Evolutionary conservation across 2,329 filamentous ascomycete species (phyloP), one percentile per base, ranked within the genome.

Genomic region (Xenoacremonium recifei): DNA sequence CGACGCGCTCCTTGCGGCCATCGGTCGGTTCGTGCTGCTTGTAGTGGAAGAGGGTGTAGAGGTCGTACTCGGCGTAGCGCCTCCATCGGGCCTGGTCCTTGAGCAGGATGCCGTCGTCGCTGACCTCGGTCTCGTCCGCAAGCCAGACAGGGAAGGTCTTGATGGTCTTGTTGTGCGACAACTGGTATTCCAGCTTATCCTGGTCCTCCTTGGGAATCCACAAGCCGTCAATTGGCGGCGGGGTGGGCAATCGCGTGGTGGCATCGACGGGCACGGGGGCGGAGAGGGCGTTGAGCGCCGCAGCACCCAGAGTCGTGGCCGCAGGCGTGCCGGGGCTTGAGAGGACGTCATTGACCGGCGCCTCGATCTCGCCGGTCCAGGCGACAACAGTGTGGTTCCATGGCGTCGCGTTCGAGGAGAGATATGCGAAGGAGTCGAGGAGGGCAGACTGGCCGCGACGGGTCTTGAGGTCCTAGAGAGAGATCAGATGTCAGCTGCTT

Each of bases 11-110:
- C 15, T 82, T 82, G 53, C 87, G 82, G 25, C 90, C 90, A 63
- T 96, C 88, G 11, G 84, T 88, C 2, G 92, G 89, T 63, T 91
- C 89, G 60, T 95, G 88, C 60, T 93, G 89, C 69, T 95, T 95
- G 75, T 97, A 97, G 68, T 97, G 92, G 63, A 96, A 90, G 9
- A 96, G 77, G 1, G 89, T 90, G 69, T 95, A 96, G 20, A 97
- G 75, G 57, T 96, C 88, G 60, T 91, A 84, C 69, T 96, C 90
- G 13, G 91, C 89, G 65, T 93, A 97, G 30, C 87, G 80, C 50
- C 90, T 80, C 92, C 93, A 97, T 50, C 90, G 77, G 21, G 76
- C 75, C 69, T 96, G 91, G 55, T 96, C 87, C 55, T 85, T 87
- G 50, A 97, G 73, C 27, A 79, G 72, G 38, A 91, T 79, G 29